Percentiles rank a stretch among this genome's conserved stretches.
These are phyloP conservation scores for Aaosphaeria pasadenensis DNA, from an alignment of 2,329 filamentous ascomycete species.

Conservation along the genomic window DNA sequence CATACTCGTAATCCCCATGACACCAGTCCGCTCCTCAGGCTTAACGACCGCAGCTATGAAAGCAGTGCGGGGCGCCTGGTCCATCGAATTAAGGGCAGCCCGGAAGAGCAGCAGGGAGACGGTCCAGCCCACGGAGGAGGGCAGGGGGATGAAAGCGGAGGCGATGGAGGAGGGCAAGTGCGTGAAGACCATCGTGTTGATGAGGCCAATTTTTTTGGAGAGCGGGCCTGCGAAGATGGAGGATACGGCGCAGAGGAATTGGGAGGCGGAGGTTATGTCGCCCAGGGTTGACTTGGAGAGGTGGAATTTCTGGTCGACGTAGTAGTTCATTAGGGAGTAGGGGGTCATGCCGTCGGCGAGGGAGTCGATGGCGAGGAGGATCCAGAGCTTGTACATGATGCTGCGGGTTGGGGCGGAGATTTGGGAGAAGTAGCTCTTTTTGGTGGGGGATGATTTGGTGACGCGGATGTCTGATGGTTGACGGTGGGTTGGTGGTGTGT, in stretches of 20 bases:
- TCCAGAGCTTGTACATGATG: constrained; percentile 64
- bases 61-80: constrained; percentile 64
- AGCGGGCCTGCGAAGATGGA: constrained; percentile 58
- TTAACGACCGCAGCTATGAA: constrained; percentile 66
- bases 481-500: constrained; percentile 19
- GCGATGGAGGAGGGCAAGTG: constrained; percentile 61
- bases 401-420: constrained; percentile 58
- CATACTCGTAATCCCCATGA: constrained; percentile 67
- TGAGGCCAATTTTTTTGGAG: constrained; percentile 56
- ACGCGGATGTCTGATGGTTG: constrained; percentile 6
- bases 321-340: constrained; percentile 36
- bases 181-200: constrained; percentile 53
- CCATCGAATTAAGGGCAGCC: constrained; percentile 65
- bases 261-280: constrained; percentile 51
- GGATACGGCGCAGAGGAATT: constrained; percentile 52
- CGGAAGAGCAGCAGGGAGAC: constrained; percentile 58
- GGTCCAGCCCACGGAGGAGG: constrained; percentile 50
- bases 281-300: constrained; percentile 54
- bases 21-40: constrained; percentile 63
- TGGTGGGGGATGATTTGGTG: constrained; percentile 9
- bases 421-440: constrained; percentile 43
- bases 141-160: constrained; percentile 54
- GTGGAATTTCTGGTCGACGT: constrained; percentile 34
- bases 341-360: constrained; percentile 60
- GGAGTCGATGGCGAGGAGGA: constrained; percentile 62